phyloP scores from a whole-genome alignment of 2,329 filamentous ascomycete species.

The Cercospora citrullina region DNA sequence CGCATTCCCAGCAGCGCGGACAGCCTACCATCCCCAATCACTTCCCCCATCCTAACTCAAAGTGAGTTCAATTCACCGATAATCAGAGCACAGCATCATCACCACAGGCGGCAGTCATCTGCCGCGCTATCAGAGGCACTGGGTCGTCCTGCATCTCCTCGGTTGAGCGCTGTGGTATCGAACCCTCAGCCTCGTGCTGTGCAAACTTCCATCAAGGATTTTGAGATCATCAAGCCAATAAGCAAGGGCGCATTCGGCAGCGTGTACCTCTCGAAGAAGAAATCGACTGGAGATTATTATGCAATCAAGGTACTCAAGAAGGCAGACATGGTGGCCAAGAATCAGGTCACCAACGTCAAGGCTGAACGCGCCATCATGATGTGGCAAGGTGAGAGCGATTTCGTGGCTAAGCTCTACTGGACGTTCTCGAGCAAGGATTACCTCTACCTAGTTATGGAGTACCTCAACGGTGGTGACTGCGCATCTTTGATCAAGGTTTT shows the following conservation, averaged over 20 bases:
- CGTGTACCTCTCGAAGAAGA: conserved; percentile 97
- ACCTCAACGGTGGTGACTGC: conserved; percentile 95
- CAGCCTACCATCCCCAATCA: conserved; percentile 76
- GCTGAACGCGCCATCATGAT: conserved; percentile 99
- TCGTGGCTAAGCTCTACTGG: conserved; percentile 99
- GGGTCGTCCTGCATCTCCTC: conserved; percentile 73
- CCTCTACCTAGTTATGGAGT: conserved; percentile 98
- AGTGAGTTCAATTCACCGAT: conserved; percentile 80
- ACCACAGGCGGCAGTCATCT: conserved; percentile 89
- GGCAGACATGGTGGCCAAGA: conserved; percentile 99
- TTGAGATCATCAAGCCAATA: conserved; percentile 99
- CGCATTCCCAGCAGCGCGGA: conserved; percentile 65
- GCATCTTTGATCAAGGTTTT: conserved; percentile 94
- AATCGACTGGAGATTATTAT: conserved; percentile 96
- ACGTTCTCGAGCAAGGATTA: conserved; percentile 99
- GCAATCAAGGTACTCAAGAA: conserved; percentile 99
- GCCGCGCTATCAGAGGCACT: conserved; percentile 71
- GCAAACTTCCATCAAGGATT: conserved; percentile 96
- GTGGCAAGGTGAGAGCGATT: conserved; percentile 99
- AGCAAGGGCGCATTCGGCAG: conserved; percentile 98
- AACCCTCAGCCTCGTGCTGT: conserved; percentile 84
- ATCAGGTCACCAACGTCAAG: conserved; percentile 98
- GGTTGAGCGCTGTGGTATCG: conserved; percentile 70
- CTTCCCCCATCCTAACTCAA: conserved; percentile 80
- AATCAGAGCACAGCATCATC: conserved; percentile 53